These are phyloP conservation scores for Fistulina hepatica DNA, from an alignment of 1,284 basidiomycete genomes.

Conservation along the genomic window DNA sequence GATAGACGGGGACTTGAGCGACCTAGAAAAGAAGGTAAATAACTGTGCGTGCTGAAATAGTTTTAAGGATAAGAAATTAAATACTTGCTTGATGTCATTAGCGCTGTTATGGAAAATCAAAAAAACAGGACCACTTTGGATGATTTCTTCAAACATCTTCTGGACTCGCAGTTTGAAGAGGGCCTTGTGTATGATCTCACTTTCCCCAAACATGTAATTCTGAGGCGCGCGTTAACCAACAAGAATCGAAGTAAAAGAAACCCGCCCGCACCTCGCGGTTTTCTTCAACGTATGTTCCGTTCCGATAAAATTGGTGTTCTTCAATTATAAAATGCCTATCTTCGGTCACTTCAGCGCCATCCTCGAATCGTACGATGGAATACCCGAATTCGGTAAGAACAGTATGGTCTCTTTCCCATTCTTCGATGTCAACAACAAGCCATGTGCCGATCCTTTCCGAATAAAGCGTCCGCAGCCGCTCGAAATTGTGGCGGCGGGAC, in stretches of 20 bases:
- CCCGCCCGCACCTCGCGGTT: constrained; percentile 29
- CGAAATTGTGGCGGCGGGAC: constrained; percentile 49
- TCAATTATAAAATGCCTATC: constrained; percentile 56
- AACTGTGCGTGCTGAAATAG: background rate
- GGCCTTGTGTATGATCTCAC: constrained; percentile 37
- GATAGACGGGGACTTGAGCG: constrained; percentile 39
- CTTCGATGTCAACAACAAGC: constrained; percentile 71
- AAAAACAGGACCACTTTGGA: constrained; percentile 50
- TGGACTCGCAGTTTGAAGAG: constrained; percentile 43
- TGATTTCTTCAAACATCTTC: constrained; percentile 34
- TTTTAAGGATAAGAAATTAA: background rate
- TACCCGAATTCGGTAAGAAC: constrained; percentile 72
- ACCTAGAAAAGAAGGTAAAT: constrained; percentile 25
- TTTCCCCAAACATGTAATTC: constrained; percentile 58
- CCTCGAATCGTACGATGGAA: constrained; percentile 46
- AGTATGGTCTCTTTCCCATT: constrained; percentile 64
- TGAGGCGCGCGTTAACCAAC: constrained; percentile 21
- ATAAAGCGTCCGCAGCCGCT: constrained; percentile 56
- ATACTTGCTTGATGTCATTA: constrained; percentile 59
- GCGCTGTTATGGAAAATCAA: constrained; percentile 69
- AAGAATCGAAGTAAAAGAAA: background rate
- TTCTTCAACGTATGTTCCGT: constrained; percentile 16
- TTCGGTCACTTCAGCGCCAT: constrained; percentile 34
- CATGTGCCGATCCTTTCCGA: constrained; percentile 49
- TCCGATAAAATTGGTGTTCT: constrained; percentile 30